Conservation (phyloP, 768 basidiomycete species). For the Daedaleopsis nitida region DNA sequence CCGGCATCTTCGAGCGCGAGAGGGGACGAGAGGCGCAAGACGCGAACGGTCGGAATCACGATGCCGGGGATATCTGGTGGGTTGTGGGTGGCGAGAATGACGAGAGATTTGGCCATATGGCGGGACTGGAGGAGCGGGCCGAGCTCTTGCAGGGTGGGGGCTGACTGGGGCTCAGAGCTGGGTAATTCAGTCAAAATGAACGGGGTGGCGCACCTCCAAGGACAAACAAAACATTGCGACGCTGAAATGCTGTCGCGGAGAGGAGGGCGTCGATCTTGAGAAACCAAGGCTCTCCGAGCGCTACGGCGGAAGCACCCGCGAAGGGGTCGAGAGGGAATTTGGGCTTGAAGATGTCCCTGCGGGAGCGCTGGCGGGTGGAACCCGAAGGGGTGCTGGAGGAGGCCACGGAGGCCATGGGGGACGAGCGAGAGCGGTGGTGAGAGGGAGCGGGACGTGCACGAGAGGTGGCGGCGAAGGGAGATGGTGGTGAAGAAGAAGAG, state of each 20-base stretch:
- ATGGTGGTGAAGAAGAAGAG: neutral
- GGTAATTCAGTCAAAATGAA: neutral
- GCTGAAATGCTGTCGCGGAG: constrained; percentile 20
- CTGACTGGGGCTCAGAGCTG: constrained; percentile 23
- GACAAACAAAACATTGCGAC: constrained; percentile 38
- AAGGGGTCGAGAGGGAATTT: constrained; percentile 40
- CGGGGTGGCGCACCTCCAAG: constrained; percentile 36
- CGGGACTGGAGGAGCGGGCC: constrained; percentile 36
- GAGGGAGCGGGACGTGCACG: neutral
- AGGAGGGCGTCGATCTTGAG: constrained; percentile 28
- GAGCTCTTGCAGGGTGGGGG: constrained; percentile 35
- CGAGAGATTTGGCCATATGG: constrained; percentile 37
- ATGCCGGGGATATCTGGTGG: constrained; percentile 32
- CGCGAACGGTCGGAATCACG: constrained; percentile 34
- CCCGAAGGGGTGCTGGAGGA: constrained; percentile 10
- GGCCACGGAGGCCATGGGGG: neutral
- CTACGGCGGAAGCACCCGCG: constrained; percentile 20
- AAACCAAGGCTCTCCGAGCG: constrained; percentile 33
- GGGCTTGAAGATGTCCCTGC: constrained; percentile 34
- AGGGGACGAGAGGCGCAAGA: constrained; percentile 36
- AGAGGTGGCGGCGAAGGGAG: neutral
- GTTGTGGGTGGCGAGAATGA: constrained; percentile 40
- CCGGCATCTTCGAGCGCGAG: constrained; percentile 35
- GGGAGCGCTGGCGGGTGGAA: constrained; percentile 5
- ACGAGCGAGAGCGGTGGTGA: neutral